phyloP scores from a whole-genome alignment of 2,329 filamentous ascomycete genomes.

The Cladorrhinum sp. region DNA sequence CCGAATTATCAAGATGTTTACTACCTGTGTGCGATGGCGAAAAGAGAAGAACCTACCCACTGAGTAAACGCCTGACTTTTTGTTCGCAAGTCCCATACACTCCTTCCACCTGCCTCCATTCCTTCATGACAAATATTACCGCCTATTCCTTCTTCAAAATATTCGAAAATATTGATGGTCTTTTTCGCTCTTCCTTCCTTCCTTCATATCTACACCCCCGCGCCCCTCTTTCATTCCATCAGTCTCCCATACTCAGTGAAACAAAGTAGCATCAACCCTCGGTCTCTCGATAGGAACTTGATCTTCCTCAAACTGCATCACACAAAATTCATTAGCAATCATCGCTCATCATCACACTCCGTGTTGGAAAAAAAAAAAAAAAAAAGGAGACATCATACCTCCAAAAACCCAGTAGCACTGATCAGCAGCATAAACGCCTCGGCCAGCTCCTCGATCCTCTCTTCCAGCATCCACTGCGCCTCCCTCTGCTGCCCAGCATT shows the following conservation, averaged over 20 bases:
- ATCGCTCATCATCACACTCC: not conserved
- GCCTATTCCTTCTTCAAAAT: too few species aligned
- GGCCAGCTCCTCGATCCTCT: slow-evolving; percentile 71
- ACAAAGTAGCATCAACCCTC: slow-evolving; percentile 16
- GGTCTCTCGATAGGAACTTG: slow-evolving; percentile 26
- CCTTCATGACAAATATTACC: too few species aligned
- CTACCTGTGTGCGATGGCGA: too few species aligned
- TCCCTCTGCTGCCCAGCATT: slow-evolving; percentile 6
- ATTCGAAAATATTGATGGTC: too few species aligned
- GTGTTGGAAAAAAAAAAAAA: not conserved
- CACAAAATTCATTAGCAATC: slow-evolving; percentile 6
- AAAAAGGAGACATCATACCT: slow-evolving; percentile 62
- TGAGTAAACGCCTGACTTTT: too few species aligned
- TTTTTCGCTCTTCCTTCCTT: too few species aligned
- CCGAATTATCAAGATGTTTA: too few species aligned
- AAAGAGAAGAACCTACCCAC: too few species aligned
- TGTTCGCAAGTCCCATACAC: too few species aligned
- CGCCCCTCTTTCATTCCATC: not conserved
- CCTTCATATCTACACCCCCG: too few species aligned
- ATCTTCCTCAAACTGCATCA: slow-evolving; percentile 24
- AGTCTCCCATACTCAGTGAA: slow-evolving; percentile 21
- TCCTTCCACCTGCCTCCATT: too few species aligned
- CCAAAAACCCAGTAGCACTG: slow-evolving; percentile 76
- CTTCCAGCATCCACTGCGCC: slow-evolving; percentile 45
- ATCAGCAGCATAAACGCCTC: slow-evolving; percentile 84